phyloP scores from a whole-genome alignment of 169 alveolate species.

The Plasmodium gaboni region DNA sequence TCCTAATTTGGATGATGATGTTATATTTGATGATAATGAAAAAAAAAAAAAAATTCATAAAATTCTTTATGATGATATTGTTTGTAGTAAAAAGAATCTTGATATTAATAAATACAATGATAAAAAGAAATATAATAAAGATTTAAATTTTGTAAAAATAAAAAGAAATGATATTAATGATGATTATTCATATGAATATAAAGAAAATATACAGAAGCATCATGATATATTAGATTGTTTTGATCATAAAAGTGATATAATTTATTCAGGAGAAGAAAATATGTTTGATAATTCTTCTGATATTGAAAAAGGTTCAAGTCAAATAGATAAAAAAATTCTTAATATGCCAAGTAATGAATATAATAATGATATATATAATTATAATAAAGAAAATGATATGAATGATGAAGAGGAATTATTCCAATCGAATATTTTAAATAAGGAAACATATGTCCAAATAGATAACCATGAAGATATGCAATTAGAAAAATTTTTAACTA shows the following conservation, averaged over 20 bases:
- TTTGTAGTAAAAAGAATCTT: too few relatives aligned
- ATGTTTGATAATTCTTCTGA: neutral
- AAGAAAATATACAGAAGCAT: too few relatives aligned
- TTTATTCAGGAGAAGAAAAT: neutral
- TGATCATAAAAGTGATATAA: neutral
- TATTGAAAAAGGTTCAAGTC: neutral
- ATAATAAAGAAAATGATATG: neutral
- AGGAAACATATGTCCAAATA: conserved; percentile 74
- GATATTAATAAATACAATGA: too few relatives aligned
- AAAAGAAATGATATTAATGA: neutral
- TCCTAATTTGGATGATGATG: too few relatives aligned
- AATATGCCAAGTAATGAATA: neutral
- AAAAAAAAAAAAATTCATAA: too few relatives aligned
- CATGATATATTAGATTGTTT: neutral
- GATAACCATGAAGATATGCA: conserved; percentile 66
- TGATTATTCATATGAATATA: conserved; percentile 6
- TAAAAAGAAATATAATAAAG: too few relatives aligned
- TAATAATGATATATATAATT: conserved; percentile 10
- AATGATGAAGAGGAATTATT: conserved; percentile 11
- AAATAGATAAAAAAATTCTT: neutral
- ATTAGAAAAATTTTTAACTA: conserved; percentile 56
- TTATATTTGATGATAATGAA: too few relatives aligned
- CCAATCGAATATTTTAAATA: conserved; percentile 38
- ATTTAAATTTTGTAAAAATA: too few relatives aligned
- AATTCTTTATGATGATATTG: too few relatives aligned